Conservation (phyloP, 169 alveolate genomes). For the Eimeria brunetti region DNA sequence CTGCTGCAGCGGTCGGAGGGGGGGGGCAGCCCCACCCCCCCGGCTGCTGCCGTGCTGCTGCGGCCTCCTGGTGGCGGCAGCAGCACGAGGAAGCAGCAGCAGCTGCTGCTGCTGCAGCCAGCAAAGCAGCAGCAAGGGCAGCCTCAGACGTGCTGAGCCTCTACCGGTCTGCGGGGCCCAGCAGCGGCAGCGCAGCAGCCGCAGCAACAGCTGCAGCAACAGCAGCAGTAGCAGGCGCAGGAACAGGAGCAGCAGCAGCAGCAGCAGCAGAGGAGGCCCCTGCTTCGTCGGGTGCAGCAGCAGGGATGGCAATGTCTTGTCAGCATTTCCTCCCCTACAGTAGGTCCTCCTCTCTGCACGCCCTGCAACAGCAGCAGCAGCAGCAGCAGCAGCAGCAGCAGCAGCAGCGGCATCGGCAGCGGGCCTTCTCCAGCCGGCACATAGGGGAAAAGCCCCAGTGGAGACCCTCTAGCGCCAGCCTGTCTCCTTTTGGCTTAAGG, state of each 20-base stretch:
- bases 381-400: slow-evolving; percentile 40
- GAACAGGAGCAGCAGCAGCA: slow-evolving; percentile 20
- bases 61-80: slow-evolving; percentile 48
- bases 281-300: background rate
- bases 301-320: background rate
- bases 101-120: slow-evolving; percentile 21
- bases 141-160: slow-evolving; percentile 29
- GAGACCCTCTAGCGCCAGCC: background rate
- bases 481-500: background rate
- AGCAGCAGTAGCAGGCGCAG: too few species aligned
- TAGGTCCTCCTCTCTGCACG: background rate
- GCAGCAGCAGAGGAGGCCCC: background rate
- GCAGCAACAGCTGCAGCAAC: slow-evolving; percentile 32
- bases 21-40: slow-evolving; percentile 27
- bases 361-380: too few species aligned
- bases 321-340: slow-evolving; percentile 6
- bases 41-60: slow-evolving; percentile 48
- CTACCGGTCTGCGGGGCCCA: background rate
- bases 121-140: slow-evolving; percentile 8
- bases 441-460: background rate
- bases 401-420: slow-evolving; percentile 2
- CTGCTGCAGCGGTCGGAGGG: slow-evolving; percentile 52
- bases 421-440: background rate
- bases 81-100: slow-evolving; percentile 52
- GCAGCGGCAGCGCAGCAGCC: slow-evolving; percentile 33